Conservation (phyloP, 2,329 filamentous ascomycete species). For the Aureobasidium sp. region DNA sequence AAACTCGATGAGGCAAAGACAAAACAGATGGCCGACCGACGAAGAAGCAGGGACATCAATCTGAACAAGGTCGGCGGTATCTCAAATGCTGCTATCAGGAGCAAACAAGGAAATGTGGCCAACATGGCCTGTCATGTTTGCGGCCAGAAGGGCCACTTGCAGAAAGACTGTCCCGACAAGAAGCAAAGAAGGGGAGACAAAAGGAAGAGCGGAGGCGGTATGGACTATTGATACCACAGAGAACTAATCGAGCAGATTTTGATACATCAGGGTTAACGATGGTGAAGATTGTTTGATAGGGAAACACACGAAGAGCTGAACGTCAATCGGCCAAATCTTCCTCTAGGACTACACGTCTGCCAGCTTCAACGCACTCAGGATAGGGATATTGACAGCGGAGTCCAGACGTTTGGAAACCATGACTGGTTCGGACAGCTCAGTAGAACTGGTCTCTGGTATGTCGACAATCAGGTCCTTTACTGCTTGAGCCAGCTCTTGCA, state of each 20-base stretch:
- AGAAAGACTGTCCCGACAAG: slow-evolving; percentile 46
- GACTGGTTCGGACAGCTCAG: neutral
- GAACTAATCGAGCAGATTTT: too few relatives aligned
- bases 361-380: neutral
- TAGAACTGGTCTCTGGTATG: neutral
- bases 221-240: neutral
- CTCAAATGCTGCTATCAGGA: slow-evolving; percentile 41
- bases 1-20: slow-evolving; percentile 44
- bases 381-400: neutral
- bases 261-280: neutral
- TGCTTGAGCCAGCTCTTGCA: neutral
- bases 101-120: slow-evolving; percentile 25
- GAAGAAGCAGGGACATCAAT: slow-evolving; percentile 60
- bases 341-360: neutral
- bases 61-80: slow-evolving; percentile 52
- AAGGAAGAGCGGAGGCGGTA: neutral
- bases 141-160: slow-evolving; percentile 55
- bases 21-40: slow-evolving; percentile 49
- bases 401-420: neutral
- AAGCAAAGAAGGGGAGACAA: neutral
- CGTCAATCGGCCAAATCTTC: neutral
- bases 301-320: neutral
- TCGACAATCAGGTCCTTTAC: neutral
- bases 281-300: neutral
- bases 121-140: slow-evolving; percentile 54